These are phyloP conservation scores for Emericellopsis cladophorae DNA, from an alignment of 2,329 filamentous ascomycete species.

Conservation along the genomic window DNA sequence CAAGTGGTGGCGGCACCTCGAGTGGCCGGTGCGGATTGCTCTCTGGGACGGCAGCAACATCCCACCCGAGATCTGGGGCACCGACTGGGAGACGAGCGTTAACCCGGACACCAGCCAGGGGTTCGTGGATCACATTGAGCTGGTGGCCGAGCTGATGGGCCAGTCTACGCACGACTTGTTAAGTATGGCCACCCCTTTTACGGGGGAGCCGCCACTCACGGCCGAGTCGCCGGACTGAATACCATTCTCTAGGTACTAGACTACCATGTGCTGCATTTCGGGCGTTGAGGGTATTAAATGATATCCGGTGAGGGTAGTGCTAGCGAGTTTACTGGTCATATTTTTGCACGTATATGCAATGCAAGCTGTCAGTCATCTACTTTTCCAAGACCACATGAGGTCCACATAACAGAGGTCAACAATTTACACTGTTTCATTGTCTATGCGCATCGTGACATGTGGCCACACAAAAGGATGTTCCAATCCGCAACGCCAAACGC, in stretches of 20 bases:
- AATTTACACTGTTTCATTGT: too few relatives aligned
- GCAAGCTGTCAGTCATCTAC: too few relatives aligned
- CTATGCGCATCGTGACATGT: not conserved
- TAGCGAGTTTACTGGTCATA: too few relatives aligned
- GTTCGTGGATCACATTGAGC: constrained; percentile 22
- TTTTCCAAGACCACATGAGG: too few relatives aligned
- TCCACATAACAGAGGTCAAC: too few relatives aligned
- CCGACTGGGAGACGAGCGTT: constrained; percentile 26
- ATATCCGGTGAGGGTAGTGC: too few relatives aligned
- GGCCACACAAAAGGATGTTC: too few relatives aligned
- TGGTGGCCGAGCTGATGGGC: constrained; percentile 23
- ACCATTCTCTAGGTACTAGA: not conserved
- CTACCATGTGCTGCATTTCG: too few relatives aligned
- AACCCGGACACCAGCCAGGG: not conserved
- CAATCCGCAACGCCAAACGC: not conserved
- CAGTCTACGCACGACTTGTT: constrained; percentile 8
- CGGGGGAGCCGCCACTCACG: constrained; percentile 17
- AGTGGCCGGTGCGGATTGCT: constrained; percentile 48
- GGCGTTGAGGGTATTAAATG: too few relatives aligned
- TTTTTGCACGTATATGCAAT: too few relatives aligned
- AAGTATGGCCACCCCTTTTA: constrained; percentile 9
- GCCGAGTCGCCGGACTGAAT: constrained; percentile 16
- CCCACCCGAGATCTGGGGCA: constrained; percentile 44
- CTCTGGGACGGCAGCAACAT: constrained; percentile 39
- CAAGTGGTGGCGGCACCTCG: constrained; percentile 47